These are phyloP conservation scores for Ceratorhiza oryzae-sativae DNA, from an alignment of 1,284 basidiomycete species.

Conservation along the genomic window DNA sequence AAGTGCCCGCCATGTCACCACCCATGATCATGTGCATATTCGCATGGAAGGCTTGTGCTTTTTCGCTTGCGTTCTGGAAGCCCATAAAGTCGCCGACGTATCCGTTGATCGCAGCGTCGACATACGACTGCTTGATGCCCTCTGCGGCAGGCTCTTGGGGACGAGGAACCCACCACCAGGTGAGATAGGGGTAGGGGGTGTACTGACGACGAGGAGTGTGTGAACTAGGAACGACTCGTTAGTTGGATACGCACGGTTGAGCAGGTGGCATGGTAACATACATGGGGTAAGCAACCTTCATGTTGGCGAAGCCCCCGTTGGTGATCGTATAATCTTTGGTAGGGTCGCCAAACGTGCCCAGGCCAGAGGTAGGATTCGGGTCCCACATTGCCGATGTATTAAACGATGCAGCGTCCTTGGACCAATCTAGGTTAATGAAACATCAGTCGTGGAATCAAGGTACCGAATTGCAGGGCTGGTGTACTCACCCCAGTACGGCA, in stretches of 20 bases:
- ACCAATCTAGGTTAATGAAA: conserved; percentile 12
- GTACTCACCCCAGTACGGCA: conserved; percentile 34
- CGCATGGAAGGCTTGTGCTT: conserved; percentile 34
- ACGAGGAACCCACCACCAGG: conserved; percentile 35
- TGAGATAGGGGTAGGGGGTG: conserved; percentile 30
- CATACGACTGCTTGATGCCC: conserved; percentile 12
- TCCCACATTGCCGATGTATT: conserved; percentile 33
- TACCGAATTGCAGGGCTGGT: neutral
- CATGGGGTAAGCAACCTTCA: conserved; percentile 30
- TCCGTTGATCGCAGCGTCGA: conserved; percentile 27
- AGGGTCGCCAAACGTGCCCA: conserved; percentile 27
- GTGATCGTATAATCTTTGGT: conserved; percentile 10
- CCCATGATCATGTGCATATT: conserved; percentile 36
- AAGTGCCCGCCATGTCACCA: conserved; percentile 32
- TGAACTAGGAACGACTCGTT: neutral
- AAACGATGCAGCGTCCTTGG: conserved; percentile 31
- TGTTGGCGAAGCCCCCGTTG: conserved; percentile 24
- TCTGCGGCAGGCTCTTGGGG: conserved; percentile 17
- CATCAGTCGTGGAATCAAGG: neutral
- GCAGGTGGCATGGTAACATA: neutral
- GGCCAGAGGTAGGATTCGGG: conserved; percentile 18
- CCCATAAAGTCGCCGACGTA: conserved; percentile 26
- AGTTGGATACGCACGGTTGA: neutral
- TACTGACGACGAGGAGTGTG: conserved; percentile 19
- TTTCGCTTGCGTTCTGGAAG: conserved; percentile 35